Evolutionary conservation across 768 basidiomycete genomes (phyloP), one percentile per base, ranked within the genome.

Genomic region (Lactarius vividus): DNA sequence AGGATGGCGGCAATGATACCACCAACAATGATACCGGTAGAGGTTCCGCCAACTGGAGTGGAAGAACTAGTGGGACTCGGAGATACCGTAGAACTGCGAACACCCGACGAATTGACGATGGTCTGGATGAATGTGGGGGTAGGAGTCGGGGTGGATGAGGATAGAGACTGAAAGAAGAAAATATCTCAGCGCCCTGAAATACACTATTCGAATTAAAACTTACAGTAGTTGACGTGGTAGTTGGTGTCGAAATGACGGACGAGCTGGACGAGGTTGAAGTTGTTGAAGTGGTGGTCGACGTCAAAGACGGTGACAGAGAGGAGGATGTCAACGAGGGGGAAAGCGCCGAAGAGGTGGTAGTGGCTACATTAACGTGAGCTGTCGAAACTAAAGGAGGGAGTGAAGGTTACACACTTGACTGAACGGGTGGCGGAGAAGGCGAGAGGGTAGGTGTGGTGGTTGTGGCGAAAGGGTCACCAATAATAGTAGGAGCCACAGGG

Each of bases 1-100:
- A 77, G 69, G 42, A 79, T 46, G 33, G 73, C 75, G 2, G 75
- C 79, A n/a, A 74, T 70, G 29, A 77, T 73, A 46, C 77, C 77
- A 28, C 79, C 79, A 11, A 74, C 67, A 20, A 79, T 69, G n/a
- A 73, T 69, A 29, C 74, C 73, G 10, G 69, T 70, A 55, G 28
- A 53, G 57, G 53, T 37, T 18, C 71, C 68, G 46, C 64, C 35
- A 4, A 63, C 55, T 1, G 70, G 40, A 33, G 63, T 10, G 31
- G 61, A 28, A 13, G 68, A 26, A 15, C 6, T 23, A 1, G 56
- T 70, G 20, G 69, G 40, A 39, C 56, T 69, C 3, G 63, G 52
- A 9, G 31, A 23, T 9, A 29, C 58, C 4, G 69, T 60, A 28
- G 71, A 59, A 33, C 35, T 63, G 44, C 4, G 49, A 9, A 49